Base-by-base conservation (phyloP, 2,329 filamentous ascomycete species). In the Sporothrix globosa region DNA sequence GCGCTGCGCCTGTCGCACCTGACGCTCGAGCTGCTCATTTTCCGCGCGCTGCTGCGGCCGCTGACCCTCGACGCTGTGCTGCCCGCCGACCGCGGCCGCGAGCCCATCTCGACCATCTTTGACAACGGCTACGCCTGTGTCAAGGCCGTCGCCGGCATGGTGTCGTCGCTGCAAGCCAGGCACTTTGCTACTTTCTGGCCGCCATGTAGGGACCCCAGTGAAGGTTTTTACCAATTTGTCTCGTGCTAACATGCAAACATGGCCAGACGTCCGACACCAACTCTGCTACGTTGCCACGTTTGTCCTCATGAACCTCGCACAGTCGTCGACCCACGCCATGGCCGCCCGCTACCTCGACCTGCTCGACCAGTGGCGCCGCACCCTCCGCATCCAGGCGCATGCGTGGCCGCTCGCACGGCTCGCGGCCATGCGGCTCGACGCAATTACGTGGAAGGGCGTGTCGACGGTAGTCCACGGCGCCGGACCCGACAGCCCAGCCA, bases 181-280 rank as follows among this genome's bases (percentile, higher is more conserved):
- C 74, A 76, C 69, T 76, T 76, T 73, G 68, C 74, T 7, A 73
- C 58, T n/a, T 76, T 75, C 52, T 76, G 75, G 75, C 73, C 71
- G 4, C 67, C 65, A 4, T 75, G 75, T 76, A 56, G 71, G 74
- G n/a, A n/a, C n/a, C n/a, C n/a, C n/a, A n/a, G n/a, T n/a, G n/a
- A n/a, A n/a, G n/a, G n/a, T n/a, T n/a, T n/a, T n/a, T n/a, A n/a
- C n/a, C n/a, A n/a, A n/a, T n/a, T n/a, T n/a, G n/a, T n/a, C n/a
- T n/a, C n/a, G n/a, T n/a, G n/a, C n/a, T n/a, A n/a, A n/a, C n/a
- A n/a, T n/a, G n/a, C n/a, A n/a, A n/a, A n/a, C n/a, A n/a, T 39
- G 7, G 52, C 11, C 19, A 76, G 75, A 77, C 50, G 63, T 72
- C 2, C 74, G 75, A 44, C 76, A 76, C 56, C 74, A 77, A 39